Conservation (phyloP, 129 eudicot species). For the Heracleum sosnowskyi region DNA sequence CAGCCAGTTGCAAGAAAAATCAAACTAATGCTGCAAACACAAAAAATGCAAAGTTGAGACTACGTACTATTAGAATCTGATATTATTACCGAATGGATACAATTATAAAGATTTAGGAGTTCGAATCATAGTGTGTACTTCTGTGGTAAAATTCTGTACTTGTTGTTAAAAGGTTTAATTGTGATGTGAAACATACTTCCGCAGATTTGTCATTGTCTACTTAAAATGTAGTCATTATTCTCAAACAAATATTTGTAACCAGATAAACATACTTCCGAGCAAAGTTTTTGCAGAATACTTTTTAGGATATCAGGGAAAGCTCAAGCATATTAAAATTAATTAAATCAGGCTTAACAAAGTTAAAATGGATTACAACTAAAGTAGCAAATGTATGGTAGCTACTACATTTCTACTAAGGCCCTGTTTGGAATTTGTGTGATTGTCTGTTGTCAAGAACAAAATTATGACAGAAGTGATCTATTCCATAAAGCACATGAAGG, state of each 20-base stretch:
- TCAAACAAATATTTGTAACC: not conserved
- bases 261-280: not conserved
- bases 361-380: not conserved
- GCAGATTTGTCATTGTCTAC: not conserved
- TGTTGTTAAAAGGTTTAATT: not conserved
- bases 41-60: not conserved
- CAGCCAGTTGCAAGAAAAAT: not conserved
- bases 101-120: not conserved
- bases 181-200: not conserved
- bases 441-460: not conserved
- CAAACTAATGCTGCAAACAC: too few relatives aligned
- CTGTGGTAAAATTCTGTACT: not conserved
- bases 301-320: too few relatives aligned
- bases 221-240: not conserved
- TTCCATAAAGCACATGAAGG: not conserved
- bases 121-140: not conserved
- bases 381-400: not conserved
- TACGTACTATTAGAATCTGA: not conserved
- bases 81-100: not conserved
- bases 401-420: not conserved
- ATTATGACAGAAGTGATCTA: not conserved
- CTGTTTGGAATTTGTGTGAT: not conserved
- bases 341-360: not conserved
- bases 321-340: not conserved
- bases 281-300: not conserved